Percentiles rank a stretch among this genome's conserved stretches.
phyloP scores from a whole-genome alignment of 768 basidiomycete genomes.

The Astraeus odoratus region DNA sequence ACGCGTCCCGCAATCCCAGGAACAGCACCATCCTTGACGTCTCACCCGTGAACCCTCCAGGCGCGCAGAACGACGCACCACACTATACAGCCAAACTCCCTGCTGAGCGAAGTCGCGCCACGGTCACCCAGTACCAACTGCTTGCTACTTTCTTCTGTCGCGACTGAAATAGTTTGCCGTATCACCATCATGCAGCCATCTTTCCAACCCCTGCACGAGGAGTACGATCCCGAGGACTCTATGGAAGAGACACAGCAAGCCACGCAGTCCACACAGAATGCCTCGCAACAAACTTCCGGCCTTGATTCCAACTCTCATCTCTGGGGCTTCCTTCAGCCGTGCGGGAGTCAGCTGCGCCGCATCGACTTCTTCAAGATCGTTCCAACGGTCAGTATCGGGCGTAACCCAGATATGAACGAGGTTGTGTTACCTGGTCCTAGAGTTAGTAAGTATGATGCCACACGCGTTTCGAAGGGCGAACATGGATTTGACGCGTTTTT shows the following conservation, averaged over 20 bases:
- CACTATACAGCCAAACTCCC: no score
- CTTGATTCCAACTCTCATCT: constrained; percentile 31
- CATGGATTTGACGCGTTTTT: constrained; percentile 21
- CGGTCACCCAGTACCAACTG: no score
- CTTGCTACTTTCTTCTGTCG: no score
- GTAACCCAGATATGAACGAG: constrained; percentile 39
- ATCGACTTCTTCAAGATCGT: constrained; percentile 57
- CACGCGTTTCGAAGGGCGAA: constrained; percentile 7
- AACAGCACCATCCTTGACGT: background rate
- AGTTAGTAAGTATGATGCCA: constrained; percentile 50
- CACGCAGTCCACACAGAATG: constrained; percentile 33
- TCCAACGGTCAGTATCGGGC: constrained; percentile 47
- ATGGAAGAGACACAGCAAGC: constrained; percentile 33
- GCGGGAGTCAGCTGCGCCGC: constrained; percentile 41
- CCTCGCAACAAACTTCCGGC: constrained; percentile 20
- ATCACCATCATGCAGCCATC: constrained; percentile 1
- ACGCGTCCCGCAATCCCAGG: no score
- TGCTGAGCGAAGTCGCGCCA: no score
- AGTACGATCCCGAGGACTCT: constrained; percentile 20
- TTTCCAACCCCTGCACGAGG: constrained; percentile 12
- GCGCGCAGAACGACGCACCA: no score
- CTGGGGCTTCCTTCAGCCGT: constrained; percentile 71
- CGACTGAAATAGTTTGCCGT: background rate
- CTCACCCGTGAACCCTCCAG: no score
- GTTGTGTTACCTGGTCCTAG: constrained; percentile 62